Conservation (phyloP, 352 stramenopile species). For the Phytophthora europaea region DNA sequence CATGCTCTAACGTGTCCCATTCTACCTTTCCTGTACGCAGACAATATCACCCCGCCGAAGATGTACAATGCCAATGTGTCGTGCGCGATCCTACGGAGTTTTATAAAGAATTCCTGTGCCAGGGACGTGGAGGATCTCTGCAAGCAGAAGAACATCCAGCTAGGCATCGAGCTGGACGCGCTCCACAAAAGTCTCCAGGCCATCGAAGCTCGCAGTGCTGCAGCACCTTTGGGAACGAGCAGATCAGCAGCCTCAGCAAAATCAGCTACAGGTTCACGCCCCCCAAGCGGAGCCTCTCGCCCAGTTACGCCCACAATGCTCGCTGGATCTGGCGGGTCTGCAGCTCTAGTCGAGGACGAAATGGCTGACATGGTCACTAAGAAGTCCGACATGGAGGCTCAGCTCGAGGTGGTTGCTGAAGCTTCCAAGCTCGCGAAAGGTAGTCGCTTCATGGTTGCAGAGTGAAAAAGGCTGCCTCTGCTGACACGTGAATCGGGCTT, state of each 20-base stretch:
- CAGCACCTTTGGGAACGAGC: constrained; percentile 18
- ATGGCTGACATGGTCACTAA: constrained; percentile 37
- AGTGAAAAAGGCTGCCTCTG: neutral
- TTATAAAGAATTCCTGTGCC: constrained; percentile 70
- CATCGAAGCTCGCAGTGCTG: constrained; percentile 3
- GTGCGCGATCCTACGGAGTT: constrained; percentile 76
- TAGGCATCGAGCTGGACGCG: constrained; percentile 79
- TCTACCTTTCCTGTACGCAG: constrained; percentile 10
- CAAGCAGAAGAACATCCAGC: constrained; percentile 81
- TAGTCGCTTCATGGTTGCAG: constrained; percentile 9
- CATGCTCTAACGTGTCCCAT: neutral
- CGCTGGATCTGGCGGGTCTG: neutral
- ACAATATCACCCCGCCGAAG: constrained; percentile 65
- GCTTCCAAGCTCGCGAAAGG: constrained; percentile 67
- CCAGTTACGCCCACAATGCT: constrained; percentile 28
- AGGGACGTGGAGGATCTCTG: constrained; percentile 79
- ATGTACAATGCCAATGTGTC: constrained; percentile 87
- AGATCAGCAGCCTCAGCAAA: constrained; percentile 6
- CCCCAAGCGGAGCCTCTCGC: constrained; percentile 24
- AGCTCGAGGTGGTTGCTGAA: constrained; percentile 60
- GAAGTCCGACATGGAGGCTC: constrained; percentile 52
- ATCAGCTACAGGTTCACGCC: constrained; percentile 19
- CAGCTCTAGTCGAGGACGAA: constrained; percentile 32
- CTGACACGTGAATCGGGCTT: neutral
- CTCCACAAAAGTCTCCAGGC: constrained; percentile 48